A percentile compares a stretch with the other conserved stretches of the same genome.
Evolutionary conservation across 108 stramenopile genomes (phyloP).

Genomic region (Cyclotella cryptica): DNA sequence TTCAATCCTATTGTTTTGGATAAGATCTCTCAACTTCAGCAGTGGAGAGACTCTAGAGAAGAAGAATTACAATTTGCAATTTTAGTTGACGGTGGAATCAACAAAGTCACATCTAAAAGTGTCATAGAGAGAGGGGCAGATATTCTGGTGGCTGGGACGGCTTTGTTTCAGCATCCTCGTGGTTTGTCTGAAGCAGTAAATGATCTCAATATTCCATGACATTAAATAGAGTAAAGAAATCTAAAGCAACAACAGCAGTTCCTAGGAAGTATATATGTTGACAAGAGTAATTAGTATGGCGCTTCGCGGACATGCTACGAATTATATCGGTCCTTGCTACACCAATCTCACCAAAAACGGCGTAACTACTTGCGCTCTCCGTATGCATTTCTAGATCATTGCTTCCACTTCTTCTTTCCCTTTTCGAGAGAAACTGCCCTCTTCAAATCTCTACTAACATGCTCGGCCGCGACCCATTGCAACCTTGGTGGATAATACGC

Average conservation of each 20-base stretch:
- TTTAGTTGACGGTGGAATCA: conserved; percentile 86
- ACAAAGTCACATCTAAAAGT: conserved; percentile 53
- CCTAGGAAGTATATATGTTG: too few species aligned
- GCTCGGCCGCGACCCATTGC: conserved; percentile 41
- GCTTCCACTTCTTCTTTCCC: conserved; percentile 13
- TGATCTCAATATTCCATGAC: not conserved
- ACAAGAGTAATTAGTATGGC: too few species aligned
- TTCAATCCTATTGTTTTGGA: conserved; percentile 52
- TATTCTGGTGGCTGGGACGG: conserved; percentile 74
- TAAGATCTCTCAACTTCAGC: conserved; percentile 42
- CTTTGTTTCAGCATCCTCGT: conserved; percentile 57
- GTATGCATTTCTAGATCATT: not conserved
- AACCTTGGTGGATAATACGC: conserved; percentile 50
- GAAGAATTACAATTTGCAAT: conserved; percentile 39
- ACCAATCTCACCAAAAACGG: too few species aligned
- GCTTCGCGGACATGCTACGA: too few species aligned
- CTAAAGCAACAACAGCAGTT: too few species aligned
- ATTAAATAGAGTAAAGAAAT: not conserved
- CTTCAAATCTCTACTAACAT: conserved; percentile 43
- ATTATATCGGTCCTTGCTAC: too few species aligned
- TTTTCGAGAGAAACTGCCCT: conserved; percentile 11
- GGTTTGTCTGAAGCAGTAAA: conserved; percentile 30
- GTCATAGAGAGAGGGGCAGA: conserved; percentile 65
- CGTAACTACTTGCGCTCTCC: too few species aligned
- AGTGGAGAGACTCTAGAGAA: conserved; percentile 37